Percentiles rank a stretch among this genome's conserved stretches.
phyloP scores from a whole-genome alignment of 2,329 filamentous ascomycete genomes.

The Pseudocercospora eumusae region DNA sequence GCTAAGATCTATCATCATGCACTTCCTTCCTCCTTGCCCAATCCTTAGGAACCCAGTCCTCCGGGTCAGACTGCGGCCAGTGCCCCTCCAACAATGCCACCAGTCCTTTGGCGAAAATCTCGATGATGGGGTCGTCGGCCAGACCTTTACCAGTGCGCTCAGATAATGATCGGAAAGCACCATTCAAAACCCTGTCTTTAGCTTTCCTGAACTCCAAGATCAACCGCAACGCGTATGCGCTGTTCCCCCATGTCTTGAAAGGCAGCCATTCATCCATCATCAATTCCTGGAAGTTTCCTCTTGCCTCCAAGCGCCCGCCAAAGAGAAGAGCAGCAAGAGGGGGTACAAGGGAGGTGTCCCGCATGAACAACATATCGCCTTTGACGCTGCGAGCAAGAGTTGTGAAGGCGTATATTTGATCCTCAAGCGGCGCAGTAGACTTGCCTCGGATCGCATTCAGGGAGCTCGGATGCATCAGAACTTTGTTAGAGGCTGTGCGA shows the following conservation, averaged over 20 bases:
- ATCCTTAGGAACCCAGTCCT: constrained; percentile 8
- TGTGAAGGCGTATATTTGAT: constrained; percentile 23
- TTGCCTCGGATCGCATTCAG: constrained; percentile 24
- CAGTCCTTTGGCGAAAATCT: constrained; percentile 28
- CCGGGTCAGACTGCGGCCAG: neutral
- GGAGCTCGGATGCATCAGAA: constrained; percentile 37
- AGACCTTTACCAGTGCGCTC: constrained; percentile 13
- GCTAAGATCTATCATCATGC: neutral
- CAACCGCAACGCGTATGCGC: constrained; percentile 31
- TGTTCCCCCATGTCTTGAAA: constrained; percentile 32
- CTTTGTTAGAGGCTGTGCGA: constrained; percentile 35
- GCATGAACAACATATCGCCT: constrained; percentile 31
- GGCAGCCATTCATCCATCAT: constrained; percentile 43
- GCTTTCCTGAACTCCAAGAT: constrained; percentile 42
- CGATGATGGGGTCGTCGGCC: constrained; percentile 26
- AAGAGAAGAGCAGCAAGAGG: constrained; percentile 38
- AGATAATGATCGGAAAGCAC: constrained; percentile 32
- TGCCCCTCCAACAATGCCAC: constrained; percentile 24
- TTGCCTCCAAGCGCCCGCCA: constrained; percentile 34
- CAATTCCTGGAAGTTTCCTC: constrained; percentile 27
- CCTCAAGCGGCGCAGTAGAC: constrained; percentile 13
- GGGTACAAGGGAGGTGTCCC: constrained; percentile 33
- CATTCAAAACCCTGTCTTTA: constrained; percentile 37
- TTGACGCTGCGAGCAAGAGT: constrained; percentile 22
- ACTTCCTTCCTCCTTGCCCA: constrained; percentile 7